Conservation (phyloP, 2,329 filamentous ascomycete species). For the Penicillium palitans region DNA sequence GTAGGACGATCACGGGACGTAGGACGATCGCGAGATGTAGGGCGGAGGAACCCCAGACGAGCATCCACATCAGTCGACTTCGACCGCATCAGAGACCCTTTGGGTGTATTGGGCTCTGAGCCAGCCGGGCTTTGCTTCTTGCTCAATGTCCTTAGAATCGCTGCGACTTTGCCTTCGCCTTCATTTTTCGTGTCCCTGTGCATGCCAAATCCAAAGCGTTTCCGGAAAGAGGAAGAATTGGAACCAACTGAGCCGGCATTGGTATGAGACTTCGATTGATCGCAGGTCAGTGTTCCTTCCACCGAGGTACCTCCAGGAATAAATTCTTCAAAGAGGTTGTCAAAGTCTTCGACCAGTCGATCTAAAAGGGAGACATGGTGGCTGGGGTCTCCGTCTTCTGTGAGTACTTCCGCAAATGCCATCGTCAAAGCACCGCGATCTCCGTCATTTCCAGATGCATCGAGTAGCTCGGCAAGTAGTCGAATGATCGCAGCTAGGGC, state of each 20-base stretch:
- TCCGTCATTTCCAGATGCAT: constrained; percentile 86
- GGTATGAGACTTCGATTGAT: constrained; percentile 61
- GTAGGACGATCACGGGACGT: constrained; percentile 43
- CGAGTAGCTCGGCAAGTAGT: constrained; percentile 80
- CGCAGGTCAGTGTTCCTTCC: constrained; percentile 49
- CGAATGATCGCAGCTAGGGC: constrained; percentile 83
- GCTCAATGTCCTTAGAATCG: constrained; percentile 84
- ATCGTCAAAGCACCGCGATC: constrained; percentile 85
- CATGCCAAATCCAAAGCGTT: constrained; percentile 79
- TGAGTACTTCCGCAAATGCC: constrained; percentile 83
- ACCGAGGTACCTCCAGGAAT: constrained; percentile 47
- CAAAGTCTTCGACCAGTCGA: constrained; percentile 83
- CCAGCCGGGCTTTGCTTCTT: constrained; percentile 68
- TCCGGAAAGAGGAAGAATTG: constrained; percentile 80
- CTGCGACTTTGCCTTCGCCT: constrained; percentile 67
- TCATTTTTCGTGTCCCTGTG: constrained; percentile 75
- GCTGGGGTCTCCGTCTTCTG: constrained; percentile 72
- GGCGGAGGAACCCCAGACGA: constrained; percentile 50
- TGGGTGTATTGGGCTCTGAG: constrained; percentile 68
- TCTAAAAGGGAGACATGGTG: constrained; percentile 87
- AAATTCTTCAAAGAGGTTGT: constrained; percentile 77
- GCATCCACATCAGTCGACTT: constrained; percentile 74
- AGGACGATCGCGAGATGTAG: constrained; percentile 57
- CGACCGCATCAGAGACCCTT: constrained; percentile 66
- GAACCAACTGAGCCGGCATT: constrained; percentile 76